A percentile compares a stretch with the other conserved stretches of the same genome.
phyloP scores from a whole-genome alignment of 768 basidiomycete genomes.

The Tricholoma terreum region DNA sequence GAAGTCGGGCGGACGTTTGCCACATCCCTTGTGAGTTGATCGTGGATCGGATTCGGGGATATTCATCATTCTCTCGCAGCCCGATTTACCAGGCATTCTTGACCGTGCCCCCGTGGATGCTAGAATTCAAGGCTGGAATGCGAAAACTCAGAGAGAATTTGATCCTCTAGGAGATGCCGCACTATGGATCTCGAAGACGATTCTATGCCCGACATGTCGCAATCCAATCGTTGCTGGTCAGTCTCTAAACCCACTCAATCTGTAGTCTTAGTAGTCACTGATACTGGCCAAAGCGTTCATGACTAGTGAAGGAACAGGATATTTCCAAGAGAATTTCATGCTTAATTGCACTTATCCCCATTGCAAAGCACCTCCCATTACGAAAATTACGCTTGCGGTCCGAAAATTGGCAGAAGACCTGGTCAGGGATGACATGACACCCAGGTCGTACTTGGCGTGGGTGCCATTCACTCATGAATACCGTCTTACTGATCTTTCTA shows the following conservation, averaged over 20 bases:
- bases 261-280: background rate
- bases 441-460: conserved; percentile 7
- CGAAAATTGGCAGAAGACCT: conserved; percentile 15
- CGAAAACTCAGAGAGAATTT: conserved; percentile 5
- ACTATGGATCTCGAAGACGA: conserved; percentile 5
- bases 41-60: too few relatives aligned
- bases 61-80: background rate
- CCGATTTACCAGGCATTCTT: background rate
- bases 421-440: conserved; percentile 1
- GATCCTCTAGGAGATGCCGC: conserved; percentile 12
- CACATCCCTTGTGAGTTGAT: background rate
- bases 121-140: background rate
- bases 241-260: background rate
- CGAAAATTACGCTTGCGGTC: background rate
- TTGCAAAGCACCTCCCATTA: background rate
- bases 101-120: background rate
- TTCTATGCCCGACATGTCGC: conserved; percentile 22
- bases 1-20: conserved; percentile 1
- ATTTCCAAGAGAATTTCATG: conserved; percentile 10
- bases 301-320: conserved; percentile 14
- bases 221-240: conserved; percentile 14
- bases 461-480: background rate
- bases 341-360: conserved; percentile 8
- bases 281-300: background rate
- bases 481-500: background rate